Percentiles rank a stretch among this genome's conserved stretches.
These are phyloP conservation scores for Amanita rimosa DNA, from an alignment of 768 basidiomycete species.

Conservation along the genomic window DNA sequence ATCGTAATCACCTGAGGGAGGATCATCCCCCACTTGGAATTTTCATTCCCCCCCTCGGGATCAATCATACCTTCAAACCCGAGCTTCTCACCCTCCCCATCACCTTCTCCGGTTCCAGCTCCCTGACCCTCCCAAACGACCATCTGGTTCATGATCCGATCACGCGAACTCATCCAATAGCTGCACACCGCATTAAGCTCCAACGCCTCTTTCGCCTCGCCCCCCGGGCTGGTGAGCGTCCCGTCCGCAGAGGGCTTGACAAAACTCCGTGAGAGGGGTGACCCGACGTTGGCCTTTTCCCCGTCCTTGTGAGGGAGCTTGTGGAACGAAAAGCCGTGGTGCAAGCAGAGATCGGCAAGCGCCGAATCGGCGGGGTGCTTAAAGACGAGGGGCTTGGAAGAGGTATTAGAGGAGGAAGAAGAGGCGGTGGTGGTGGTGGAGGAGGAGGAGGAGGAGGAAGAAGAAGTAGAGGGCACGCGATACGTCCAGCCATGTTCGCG, in stretches of 20 bases:
- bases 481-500: constrained; percentile 89
- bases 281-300: constrained; percentile 91
- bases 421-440: constrained; percentile 15
- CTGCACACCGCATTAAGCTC: constrained; percentile 91
- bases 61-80: not conserved
- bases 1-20: constrained; percentile 94
- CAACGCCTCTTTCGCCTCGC: constrained; percentile 74
- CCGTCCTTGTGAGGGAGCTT: constrained; percentile 97
- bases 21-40: constrained; percentile 77
- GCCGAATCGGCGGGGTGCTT: constrained; percentile 49
- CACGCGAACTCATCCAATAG: constrained; percentile 94
- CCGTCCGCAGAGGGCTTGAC: constrained; percentile 84
- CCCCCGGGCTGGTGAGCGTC: constrained; percentile 70
- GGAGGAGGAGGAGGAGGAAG: not conserved
- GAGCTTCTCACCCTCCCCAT: not conserved
- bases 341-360: constrained; percentile 37
- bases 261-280: constrained; percentile 81
- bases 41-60: not conserved
- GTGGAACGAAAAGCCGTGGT: constrained; percentile 58
- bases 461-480: constrained; percentile 51
- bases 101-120: too few species aligned
- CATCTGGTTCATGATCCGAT: constrained; percentile 87
- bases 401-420: constrained; percentile 11
- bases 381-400: constrained; percentile 42
- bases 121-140: constrained; percentile 67